Evolutionary conservation across 2,329 filamentous ascomycete species (phyloP).

Genomic region (Xylariaceae sp.): DNA sequence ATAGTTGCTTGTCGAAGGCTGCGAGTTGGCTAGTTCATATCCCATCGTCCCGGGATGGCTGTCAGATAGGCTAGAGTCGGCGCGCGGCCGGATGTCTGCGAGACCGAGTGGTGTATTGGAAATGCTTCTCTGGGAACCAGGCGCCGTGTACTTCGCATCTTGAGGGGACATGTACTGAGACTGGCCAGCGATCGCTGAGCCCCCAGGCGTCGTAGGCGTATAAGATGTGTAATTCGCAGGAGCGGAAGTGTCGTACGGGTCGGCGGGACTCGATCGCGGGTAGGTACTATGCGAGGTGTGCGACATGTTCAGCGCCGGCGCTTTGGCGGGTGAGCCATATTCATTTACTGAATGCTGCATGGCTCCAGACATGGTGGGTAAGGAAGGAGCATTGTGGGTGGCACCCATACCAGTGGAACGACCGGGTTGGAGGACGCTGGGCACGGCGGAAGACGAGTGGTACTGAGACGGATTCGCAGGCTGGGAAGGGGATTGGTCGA

Average conservation of each 20-base stretch:
- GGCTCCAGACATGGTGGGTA: slow-evolving; percentile 44
- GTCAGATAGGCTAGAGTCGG: slow-evolving; percentile 75
- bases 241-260: slow-evolving; percentile 47
- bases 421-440: slow-evolving; percentile 56
- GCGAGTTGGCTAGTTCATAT: slow-evolving; percentile 61
- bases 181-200: slow-evolving; percentile 40
- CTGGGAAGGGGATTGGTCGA: slow-evolving; percentile 39
- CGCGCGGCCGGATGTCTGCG: slow-evolving; percentile 83
- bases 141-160: slow-evolving; percentile 51
- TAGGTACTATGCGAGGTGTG: slow-evolving; percentile 62
- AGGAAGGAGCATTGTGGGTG: slow-evolving; percentile 41
- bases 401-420: slow-evolving; percentile 36
- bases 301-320: slow-evolving; percentile 57
- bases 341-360: slow-evolving; percentile 36
- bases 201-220: slow-evolving; percentile 59
- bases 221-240: slow-evolving; percentile 50
- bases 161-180: slow-evolving; percentile 61
- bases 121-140: slow-evolving; percentile 55
- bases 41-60: slow-evolving; percentile 56
- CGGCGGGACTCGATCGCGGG: slow-evolving; percentile 76
- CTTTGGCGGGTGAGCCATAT: slow-evolving; percentile 53
- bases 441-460: slow-evolving; percentile 44
- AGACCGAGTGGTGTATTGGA: slow-evolving; percentile 87
- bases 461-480: slow-evolving; percentile 35
- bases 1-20: slow-evolving; percentile 81